phyloP scores from a whole-genome alignment of 345 rosid genomes.

The Gossypium raimondii region DNA sequence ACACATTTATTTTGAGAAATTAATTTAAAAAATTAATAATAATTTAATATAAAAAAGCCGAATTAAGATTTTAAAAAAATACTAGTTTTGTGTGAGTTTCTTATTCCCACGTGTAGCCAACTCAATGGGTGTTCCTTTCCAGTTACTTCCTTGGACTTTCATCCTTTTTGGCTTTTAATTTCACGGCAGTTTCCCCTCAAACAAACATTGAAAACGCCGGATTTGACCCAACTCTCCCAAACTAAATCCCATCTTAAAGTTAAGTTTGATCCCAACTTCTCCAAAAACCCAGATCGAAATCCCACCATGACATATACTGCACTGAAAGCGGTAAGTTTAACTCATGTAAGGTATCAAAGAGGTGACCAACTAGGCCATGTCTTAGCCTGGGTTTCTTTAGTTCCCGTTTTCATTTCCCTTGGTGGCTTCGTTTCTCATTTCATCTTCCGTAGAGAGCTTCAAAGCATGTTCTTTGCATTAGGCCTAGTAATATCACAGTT shows the following conservation, averaged over 20 bases:
- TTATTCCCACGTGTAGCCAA: conserved; percentile 10
- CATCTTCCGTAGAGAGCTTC: conserved; percentile 93
- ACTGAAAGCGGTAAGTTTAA: conserved; percentile 75
- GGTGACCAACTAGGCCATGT: conserved; percentile 82
- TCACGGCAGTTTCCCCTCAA: neutral
- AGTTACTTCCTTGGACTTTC: neutral
- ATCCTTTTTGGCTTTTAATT: neutral
- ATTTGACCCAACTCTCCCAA: neutral
- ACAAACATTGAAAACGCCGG: neutral
- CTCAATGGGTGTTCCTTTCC: neutral
- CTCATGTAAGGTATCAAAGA: conserved; percentile 75
- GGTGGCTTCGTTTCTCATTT: conserved; percentile 95
- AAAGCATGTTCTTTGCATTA: conserved; percentile 76
- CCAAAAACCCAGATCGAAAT: neutral
- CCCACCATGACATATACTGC: conserved; percentile 8
- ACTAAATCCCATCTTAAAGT: neutral
- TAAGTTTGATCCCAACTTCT: neutral
- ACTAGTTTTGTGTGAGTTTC: neutral
- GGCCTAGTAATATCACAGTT: conserved; percentile 80
- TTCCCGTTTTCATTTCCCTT: conserved; percentile 84
- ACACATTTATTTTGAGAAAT: too few species aligned
- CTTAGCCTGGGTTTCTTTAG: conserved; percentile 89
- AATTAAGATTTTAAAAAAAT: too few species aligned
- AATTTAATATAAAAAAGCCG: too few species aligned
- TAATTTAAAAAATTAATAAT: too few species aligned